Evolutionary conservation across 768 basidiomycete genomes (phyloP), one percentile per base, ranked within the genome.

Genomic region (Suillus ampliporus): DNA sequence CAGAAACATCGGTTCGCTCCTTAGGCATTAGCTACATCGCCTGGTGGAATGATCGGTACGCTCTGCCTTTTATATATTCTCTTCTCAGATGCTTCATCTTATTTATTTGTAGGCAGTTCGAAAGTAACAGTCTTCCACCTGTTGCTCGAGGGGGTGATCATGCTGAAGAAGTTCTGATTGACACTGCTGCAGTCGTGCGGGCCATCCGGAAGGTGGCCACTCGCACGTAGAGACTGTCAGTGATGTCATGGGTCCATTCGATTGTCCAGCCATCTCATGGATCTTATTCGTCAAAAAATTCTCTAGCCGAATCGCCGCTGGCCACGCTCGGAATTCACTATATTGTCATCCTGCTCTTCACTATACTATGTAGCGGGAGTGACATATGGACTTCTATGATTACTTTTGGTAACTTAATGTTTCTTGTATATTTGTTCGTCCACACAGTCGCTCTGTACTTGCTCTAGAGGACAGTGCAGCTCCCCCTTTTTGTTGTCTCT

Each of bases 21-120:
- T 68, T 88, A 26, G 83, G 84, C 11, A 77, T 89, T 60, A 74
- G 77, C 11, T 90, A 91, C 67, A 70, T 86, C 52, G 89, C 85
- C 9, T 88, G 86, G 88, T 81, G 81, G 75, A 77, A 79, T 21
- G 75, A 69, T 37, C 69, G 68, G 78, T 80, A 56, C 56, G 76
- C 23, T 65, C 26, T 64, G 14, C 43, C 37, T 46, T 19, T 41
- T 67, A 43, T 47, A n/a, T 62, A 35, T 23, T 38, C 47, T 31
- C 47, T 44, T 53, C 15, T 44, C 31, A 14, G 28, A 59, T 46
- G 37, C 13, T 40, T 51, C 26, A 51, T 57, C 37, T 47, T 57
- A 38, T 67, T 31, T 41, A 54, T 67, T 31, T 37, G 52, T 58
- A 85, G 85, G 68, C 74, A 73, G 71, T 75, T 79, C 65, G 63